Percentiles rank a stretch among this genome's conserved stretches.
Conservation (phyloP, 495 filamentous ascomycete genomes). For the Annulohypoxylon nitens region DNA sequence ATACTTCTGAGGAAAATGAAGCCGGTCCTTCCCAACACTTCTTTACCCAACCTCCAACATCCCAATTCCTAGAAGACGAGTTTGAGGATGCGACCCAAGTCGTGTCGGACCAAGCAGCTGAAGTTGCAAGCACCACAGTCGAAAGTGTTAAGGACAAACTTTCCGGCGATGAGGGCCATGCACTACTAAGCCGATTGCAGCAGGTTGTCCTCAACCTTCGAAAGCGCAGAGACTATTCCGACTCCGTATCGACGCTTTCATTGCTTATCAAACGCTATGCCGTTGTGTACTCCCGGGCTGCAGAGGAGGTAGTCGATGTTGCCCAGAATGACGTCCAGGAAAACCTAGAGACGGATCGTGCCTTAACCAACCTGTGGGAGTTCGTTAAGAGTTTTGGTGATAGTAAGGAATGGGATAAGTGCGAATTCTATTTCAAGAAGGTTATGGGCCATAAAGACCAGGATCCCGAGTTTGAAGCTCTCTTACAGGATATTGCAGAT, state of each 20-base stretch:
- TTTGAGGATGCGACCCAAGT: constrained; percentile 72
- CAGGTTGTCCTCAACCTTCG: constrained; percentile 80
- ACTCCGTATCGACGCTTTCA: constrained; percentile 84
- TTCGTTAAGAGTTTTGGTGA: constrained; percentile 85
- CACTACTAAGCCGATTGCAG: constrained; percentile 80
- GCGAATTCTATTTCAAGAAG: constrained; percentile 73
- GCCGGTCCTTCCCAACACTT: constrained; percentile 70
- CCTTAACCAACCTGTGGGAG: constrained; percentile 80
- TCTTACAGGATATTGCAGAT: constrained; percentile 77
- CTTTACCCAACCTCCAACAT: constrained; percentile 63
- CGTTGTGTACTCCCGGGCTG: constrained; percentile 78
- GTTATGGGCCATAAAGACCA: constrained; percentile 80
- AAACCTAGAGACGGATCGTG: constrained; percentile 81
- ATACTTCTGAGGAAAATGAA: constrained; percentile 71
- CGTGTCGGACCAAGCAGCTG: constrained; percentile 71
- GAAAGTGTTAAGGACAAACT: constrained; percentile 77
- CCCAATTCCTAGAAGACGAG: constrained; percentile 72
- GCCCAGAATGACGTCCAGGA: constrained; percentile 76
- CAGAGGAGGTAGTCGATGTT: constrained; percentile 70
- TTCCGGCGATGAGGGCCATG: constrained; percentile 76
- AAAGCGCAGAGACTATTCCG: constrained; percentile 81
- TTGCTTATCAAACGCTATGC: constrained; percentile 83
- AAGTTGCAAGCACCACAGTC: constrained; percentile 74
- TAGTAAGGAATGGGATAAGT: constrained; percentile 76
- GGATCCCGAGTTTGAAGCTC: constrained; percentile 85